Conservation (phyloP, 345 rosid species). For the Aethionema arabicum region DNA sequence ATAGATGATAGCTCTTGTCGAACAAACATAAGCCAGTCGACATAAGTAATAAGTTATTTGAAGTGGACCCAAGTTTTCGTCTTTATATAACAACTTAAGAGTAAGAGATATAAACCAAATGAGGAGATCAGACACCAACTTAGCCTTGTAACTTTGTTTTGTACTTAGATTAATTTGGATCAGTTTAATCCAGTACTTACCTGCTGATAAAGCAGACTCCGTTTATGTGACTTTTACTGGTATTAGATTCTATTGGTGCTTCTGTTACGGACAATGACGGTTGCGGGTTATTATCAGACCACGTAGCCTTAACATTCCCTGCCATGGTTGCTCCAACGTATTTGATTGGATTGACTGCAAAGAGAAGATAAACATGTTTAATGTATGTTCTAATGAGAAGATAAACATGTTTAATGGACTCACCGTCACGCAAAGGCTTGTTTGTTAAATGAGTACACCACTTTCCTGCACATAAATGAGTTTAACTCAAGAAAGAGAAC, state of each 20-base stretch:
- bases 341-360: slow-evolving; percentile 6
- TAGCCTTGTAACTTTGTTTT: background rate
- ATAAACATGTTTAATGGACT: slow-evolving; percentile 5
- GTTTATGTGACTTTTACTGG: slow-evolving; percentile 17
- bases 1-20: slow-evolving; percentile 18
- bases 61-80: slow-evolving; percentile 7
- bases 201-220: slow-evolving; percentile 16
- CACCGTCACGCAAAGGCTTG: background rate
- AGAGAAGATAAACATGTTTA: slow-evolving; percentile 1
- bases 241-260: slow-evolving; percentile 23
- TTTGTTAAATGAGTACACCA: background rate
- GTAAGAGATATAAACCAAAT: slow-evolving; percentile 14
- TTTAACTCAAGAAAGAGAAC: background rate
- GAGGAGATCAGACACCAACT: slow-evolving; percentile 18
- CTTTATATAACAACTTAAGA: background rate
- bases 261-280: slow-evolving; percentile 23
- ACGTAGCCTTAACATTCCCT: background rate
- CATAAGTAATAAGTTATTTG: slow-evolving; percentile 9
- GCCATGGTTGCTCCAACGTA: slow-evolving; percentile 9
- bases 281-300: slow-evolving; percentile 23
- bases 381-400: background rate
- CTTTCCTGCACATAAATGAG: slow-evolving; percentile 3
- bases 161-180: slow-evolving; percentile 19
- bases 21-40: slow-evolving; percentile 22
- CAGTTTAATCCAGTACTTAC: slow-evolving; percentile 12